Conservation (phyloP, 139 green algal species). For the Mesotaenium endlicherianum region DNA sequence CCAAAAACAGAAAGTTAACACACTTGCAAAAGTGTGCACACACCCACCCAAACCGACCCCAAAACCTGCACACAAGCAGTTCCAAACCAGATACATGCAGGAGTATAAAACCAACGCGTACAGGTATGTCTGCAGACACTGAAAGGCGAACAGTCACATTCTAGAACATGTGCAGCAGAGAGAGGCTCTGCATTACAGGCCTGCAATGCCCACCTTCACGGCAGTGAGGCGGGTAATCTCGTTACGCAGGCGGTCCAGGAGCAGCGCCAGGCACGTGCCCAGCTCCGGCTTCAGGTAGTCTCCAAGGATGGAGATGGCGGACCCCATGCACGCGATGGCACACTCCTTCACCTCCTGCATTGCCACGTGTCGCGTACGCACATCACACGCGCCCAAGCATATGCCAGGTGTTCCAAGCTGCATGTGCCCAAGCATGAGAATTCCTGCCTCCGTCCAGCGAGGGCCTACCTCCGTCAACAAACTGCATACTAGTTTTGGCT, state of each 20-base stretch:
- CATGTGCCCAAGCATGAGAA: too few relatives aligned
- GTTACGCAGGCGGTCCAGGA: slow-evolving; percentile 87
- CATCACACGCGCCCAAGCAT: too few relatives aligned
- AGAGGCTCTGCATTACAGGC: too few relatives aligned
- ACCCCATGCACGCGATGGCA: slow-evolving; percentile 73
- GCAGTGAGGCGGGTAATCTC: slow-evolving; percentile 86
- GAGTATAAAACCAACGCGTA: too few relatives aligned
- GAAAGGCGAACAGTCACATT: neutral
- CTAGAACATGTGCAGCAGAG: neutral
- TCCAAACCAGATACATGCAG: too few relatives aligned
- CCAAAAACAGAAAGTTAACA: too few relatives aligned
- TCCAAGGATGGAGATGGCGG: slow-evolving; percentile 63
- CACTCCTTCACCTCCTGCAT: slow-evolving; percentile 84
- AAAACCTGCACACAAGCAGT: neutral
- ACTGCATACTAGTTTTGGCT: too few relatives aligned
- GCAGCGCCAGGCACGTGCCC: slow-evolving; percentile 56
- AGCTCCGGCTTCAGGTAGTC: slow-evolving; percentile 69
- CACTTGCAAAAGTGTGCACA: neutral
- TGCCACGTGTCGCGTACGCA: too few relatives aligned
- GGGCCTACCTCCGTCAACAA: too few relatives aligned
- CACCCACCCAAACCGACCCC: neutral
- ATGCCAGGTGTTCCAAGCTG: too few relatives aligned
- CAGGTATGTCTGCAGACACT: neutral
- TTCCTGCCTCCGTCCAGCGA: too few relatives aligned
- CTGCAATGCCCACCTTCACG: slow-evolving; percentile 64